These are phyloP conservation scores for Rhynchospora breviuscula DNA, from an alignment of 176 grass and related monocot genomes.

Conservation along the genomic window DNA sequence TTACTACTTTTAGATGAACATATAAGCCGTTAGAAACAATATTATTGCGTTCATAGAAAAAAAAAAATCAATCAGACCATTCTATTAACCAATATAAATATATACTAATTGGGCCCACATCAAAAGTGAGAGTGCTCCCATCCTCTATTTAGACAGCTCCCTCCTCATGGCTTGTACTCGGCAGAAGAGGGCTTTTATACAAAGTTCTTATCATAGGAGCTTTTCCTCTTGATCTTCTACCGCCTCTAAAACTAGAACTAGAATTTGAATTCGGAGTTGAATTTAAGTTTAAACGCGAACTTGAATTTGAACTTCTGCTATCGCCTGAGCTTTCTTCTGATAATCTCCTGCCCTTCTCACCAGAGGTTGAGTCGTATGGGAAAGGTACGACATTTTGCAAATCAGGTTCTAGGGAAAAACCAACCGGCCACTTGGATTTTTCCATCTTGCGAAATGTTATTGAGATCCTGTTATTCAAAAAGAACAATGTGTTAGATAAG, in stretches of 20 bases:
- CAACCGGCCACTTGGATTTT: conserved; percentile 27
- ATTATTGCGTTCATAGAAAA: too few species aligned
- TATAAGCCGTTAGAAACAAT: too few species aligned
- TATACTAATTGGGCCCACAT: too few species aligned
- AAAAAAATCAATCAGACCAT: too few species aligned
- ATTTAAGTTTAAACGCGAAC: not conserved
- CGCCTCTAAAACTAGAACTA: not conserved
- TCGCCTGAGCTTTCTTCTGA: not conserved
- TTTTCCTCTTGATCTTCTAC: not conserved
- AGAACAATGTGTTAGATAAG: not conserved
- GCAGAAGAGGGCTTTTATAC: not conserved
- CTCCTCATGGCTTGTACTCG: too few species aligned
- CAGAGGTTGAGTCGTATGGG: not conserved
- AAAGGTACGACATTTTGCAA: conserved; percentile 25
- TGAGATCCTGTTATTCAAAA: conserved; percentile 36
- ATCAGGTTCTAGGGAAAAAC: conserved; percentile 37
- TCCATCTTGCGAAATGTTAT: conserved; percentile 59
- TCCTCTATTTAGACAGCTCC: too few species aligned
- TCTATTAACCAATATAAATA: too few species aligned
- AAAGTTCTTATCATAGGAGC: not conserved
- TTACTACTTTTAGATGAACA: too few species aligned
- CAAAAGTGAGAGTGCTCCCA: too few species aligned
- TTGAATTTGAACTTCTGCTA: not conserved
- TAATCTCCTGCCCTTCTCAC: not conserved
- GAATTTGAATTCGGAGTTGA: not conserved